phyloP scores from a whole-genome alignment of 805 yeast genomes.

The Saccharomycopsis oosterbeekiorum region DNA sequence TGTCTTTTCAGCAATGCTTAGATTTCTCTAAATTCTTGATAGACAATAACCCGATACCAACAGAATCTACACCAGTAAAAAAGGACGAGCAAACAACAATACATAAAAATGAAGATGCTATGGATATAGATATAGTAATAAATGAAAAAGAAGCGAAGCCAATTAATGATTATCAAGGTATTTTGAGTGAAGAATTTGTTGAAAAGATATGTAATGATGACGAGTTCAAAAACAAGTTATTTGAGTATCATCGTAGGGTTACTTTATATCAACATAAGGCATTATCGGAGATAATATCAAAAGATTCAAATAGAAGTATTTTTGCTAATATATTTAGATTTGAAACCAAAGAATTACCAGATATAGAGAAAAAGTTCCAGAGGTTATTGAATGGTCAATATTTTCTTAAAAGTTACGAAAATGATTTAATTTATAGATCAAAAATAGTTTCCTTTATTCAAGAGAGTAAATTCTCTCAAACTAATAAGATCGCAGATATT shows the following conservation, averaged over 20 bases:
- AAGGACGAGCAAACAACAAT: neutral
- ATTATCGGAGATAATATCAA: neutral
- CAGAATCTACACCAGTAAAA: neutral
- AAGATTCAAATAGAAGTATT: neutral
- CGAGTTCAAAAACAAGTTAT: neutral
- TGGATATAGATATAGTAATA: neutral
- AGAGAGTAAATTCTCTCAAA: neutral
- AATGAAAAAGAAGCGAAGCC: neutral
- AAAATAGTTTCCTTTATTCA: neutral
- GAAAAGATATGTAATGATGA: neutral
- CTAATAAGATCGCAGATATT: slow-evolving; percentile 1
- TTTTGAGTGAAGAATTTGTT: slow-evolving; percentile 1
- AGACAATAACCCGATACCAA: neutral
- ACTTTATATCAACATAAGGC: slow-evolving; percentile 2
- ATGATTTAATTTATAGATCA: slow-evolving; percentile 7
- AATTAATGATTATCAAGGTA: neutral
- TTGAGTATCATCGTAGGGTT: neutral
- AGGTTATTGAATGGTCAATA: slow-evolving; percentile 2
- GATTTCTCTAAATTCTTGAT: slow-evolving; percentile 6
- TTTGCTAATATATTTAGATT: slow-evolving; percentile 1
- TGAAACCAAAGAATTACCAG: slow-evolving; percentile 10
- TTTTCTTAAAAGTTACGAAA: slow-evolving; percentile 6
- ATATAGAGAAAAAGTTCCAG: neutral
- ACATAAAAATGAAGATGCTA: neutral
- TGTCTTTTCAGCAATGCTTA: neutral